Percentiles rank a stretch among this genome's conserved stretches.
phyloP scores from a whole-genome alignment of 768 basidiomycete species.

The Cyathus striatus region DNA sequence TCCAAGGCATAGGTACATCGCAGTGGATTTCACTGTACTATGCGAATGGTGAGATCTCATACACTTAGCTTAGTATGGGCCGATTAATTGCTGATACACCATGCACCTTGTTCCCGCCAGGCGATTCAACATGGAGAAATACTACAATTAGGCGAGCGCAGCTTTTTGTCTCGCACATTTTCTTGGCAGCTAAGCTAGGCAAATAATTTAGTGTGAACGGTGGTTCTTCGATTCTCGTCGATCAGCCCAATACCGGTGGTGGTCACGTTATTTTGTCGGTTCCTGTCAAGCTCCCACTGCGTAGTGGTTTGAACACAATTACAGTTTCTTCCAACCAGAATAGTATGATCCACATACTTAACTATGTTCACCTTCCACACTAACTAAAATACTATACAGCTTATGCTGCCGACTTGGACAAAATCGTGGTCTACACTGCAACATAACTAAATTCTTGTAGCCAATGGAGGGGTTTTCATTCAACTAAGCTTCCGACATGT shows the following conservation, averaged over 20 bases:
- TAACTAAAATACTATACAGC: too few relatives aligned
- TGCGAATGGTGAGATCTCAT: conserved; percentile 43
- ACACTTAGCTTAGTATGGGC: not conserved
- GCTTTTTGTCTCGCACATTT: too few relatives aligned
- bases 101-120: conserved; percentile 16
- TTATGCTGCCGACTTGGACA: conserved; percentile 57
- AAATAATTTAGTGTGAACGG: conserved; percentile 45
- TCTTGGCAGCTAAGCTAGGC: not conserved
- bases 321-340: conserved; percentile 43
- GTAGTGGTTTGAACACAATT: conserved; percentile 47
- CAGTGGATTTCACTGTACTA: conserved; percentile 63
- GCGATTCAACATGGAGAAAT: conserved; percentile 53
- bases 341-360: conserved; percentile 43
- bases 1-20: conserved; percentile 45
- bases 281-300: conserved; percentile 46
- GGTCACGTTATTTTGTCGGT: conserved; percentile 49
- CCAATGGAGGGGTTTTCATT: too few relatives aligned
- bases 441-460: conserved; percentile 11
- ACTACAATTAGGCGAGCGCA: conserved; percentile 51
- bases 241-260: conserved; percentile 56
- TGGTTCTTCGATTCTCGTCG: conserved; percentile 43
- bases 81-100: not conserved
- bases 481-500: too few relatives aligned
- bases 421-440: conserved; percentile 53
- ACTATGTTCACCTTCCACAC: too few relatives aligned